Evolutionary conservation across 73 alveolate species (phyloP).

Genomic region (Tetrahymena elliotti): DNA sequence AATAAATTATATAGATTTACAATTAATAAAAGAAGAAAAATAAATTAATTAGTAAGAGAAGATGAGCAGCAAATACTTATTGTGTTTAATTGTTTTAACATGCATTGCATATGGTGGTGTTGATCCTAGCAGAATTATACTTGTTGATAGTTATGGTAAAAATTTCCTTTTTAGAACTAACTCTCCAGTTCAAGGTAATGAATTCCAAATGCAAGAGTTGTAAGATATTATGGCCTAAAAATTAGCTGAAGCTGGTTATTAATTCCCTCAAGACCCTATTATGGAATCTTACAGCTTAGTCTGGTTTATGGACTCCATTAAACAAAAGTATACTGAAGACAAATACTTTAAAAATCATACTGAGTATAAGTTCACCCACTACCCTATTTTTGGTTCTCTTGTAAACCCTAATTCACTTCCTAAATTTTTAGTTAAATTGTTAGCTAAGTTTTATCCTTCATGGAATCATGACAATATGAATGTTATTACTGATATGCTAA

Average conservation of each 20-base stretch:
- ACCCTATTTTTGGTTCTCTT: background rate
- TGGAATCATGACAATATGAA: background rate
- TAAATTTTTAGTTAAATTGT: background rate
- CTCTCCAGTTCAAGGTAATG: background rate
- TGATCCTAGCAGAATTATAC: background rate
- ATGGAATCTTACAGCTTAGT: background rate
- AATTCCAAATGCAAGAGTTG: background rate
- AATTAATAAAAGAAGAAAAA: background rate
- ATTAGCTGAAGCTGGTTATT: background rate
- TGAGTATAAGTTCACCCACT: background rate
- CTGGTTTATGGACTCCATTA: background rate
- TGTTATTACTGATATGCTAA: background rate
- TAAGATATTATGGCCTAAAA: background rate
- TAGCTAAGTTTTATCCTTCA: background rate
- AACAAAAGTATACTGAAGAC: background rate
- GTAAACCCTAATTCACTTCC: background rate
- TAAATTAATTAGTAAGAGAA: background rate
- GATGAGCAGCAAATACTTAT: background rate
- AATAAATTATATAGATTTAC: background rate
- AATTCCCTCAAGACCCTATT: background rate
- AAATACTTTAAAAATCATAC: background rate
- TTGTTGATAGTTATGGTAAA: background rate
- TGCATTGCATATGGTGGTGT: background rate
- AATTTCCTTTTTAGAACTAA: background rate
- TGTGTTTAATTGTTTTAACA: background rate